These are phyloP conservation scores for Steccherinum ochraceum DNA, from an alignment of 768 basidiomycete species.

Conservation along the genomic window DNA sequence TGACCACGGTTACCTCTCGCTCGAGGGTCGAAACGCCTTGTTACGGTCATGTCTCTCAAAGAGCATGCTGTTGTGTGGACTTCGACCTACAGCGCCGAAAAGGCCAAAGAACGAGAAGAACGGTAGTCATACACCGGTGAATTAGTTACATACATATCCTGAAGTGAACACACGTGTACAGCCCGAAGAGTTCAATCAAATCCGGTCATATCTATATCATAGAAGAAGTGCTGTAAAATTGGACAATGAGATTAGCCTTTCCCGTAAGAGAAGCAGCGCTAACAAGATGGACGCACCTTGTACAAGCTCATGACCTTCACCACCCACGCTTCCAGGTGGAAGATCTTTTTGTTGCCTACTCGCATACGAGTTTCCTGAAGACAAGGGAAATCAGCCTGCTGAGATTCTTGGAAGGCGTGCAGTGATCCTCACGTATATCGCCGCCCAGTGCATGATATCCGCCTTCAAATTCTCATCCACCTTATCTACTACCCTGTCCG, in stretches of 20 bases:
- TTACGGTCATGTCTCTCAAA: too few species aligned
- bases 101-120: too few species aligned
- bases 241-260: not conserved
- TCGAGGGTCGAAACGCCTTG: too few species aligned
- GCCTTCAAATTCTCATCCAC: constrained; percentile 89
- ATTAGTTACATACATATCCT: too few species aligned
- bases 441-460: constrained; percentile 97
- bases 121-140: too few species aligned
- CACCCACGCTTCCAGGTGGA: constrained; percentile 96
- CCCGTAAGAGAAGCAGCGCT: not conserved
- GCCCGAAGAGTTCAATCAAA: constrained; percentile 41
- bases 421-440: constrained; percentile 88
- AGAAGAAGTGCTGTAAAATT: constrained; percentile 48
- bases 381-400: not conserved
- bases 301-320: constrained; percentile 92
- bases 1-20: too few species aligned
- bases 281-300: constrained; percentile 43
- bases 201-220: constrained; percentile 51
- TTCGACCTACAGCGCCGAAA: too few species aligned
- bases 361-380: constrained; percentile 90
- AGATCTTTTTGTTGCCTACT: constrained; percentile 89
- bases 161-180: too few species aligned
- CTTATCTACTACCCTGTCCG: constrained; percentile 78
- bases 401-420: not conserved
- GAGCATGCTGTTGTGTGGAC: too few species aligned